These are phyloP conservation scores for Cordyceps cicadae DNA, from an alignment of 2,329 filamentous ascomycete species.

Conservation along the genomic window DNA sequence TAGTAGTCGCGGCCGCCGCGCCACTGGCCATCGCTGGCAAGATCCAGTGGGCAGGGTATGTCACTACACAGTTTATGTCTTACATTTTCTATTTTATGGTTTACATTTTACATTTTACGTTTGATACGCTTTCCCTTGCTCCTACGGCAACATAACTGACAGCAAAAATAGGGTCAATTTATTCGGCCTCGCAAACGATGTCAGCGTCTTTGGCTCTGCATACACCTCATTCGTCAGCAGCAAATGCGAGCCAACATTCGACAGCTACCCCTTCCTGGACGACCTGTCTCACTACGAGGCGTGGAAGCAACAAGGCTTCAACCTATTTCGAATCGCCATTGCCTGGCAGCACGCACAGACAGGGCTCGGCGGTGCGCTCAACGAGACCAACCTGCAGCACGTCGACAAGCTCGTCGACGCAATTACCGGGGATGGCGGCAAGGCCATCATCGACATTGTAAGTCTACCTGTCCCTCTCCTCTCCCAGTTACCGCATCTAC, in stretches of 20 bases:
- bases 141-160: not conserved
- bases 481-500: too few species aligned
- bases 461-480: not conserved
- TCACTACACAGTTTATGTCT: not conserved
- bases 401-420: not conserved
- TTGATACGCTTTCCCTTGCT: too few species aligned
- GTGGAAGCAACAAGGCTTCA: not conserved
- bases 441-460: not conserved
- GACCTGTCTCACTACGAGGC: not conserved
- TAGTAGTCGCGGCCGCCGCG: not conserved
- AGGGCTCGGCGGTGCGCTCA: not conserved
- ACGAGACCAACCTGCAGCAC: not conserved
- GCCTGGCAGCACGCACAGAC: not conserved
- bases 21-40: not conserved
- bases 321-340: not conserved
- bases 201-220: not conserved
- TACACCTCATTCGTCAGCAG: not conserved
- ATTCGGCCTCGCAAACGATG: not conserved
- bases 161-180: not conserved
- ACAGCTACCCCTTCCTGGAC: not conserved
- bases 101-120: too few species aligned
- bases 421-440: not conserved
- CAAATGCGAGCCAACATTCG: not conserved
- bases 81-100: too few species aligned
- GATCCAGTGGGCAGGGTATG: constrained; percentile 1